phyloP scores from a whole-genome alignment of 2,329 filamentous ascomycete species.

The Periglandula ipomoeae region DNA sequence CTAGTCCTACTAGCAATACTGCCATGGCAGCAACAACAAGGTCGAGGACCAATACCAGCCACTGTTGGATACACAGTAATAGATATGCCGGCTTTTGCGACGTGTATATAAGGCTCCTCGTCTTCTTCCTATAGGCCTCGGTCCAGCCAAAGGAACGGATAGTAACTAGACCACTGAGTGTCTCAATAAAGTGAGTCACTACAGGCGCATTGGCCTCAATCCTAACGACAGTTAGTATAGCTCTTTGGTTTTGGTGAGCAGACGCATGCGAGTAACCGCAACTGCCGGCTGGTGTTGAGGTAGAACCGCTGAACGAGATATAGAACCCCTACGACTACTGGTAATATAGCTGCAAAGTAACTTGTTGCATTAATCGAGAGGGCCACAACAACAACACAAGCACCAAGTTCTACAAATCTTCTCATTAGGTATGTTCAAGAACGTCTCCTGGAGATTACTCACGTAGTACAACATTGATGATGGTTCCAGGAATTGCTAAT shows the following conservation, averaged over 20 bases:
- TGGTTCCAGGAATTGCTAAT: no score
- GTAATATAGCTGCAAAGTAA: no score
- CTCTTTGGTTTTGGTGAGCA: not conserved
- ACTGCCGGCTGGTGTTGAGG: slow-evolving; percentile 1
- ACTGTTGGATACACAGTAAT: not conserved
- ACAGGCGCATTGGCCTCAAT: not conserved
- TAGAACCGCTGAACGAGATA: not conserved
- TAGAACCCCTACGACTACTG: not conserved
- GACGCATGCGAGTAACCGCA: not conserved
- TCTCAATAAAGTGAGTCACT: not conserved
- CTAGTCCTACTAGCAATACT: not conserved
- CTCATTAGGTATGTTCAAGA: no score
- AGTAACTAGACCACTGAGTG: not conserved
- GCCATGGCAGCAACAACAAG: not conserved
- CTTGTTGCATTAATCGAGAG: no score
- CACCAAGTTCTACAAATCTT: no score
- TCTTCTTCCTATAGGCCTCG: not conserved
- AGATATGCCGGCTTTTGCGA: not conserved
- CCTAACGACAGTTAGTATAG: not conserved
- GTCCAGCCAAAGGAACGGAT: not conserved
- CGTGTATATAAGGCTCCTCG: not conserved
- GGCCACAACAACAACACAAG: no score
- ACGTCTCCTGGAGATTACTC: no score
- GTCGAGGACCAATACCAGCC: not conserved
- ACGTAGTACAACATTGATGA: no score